These are phyloP conservation scores for Edaphochlamys debaryana DNA, from an alignment of 139 green algal genomes.

Conservation along the genomic window DNA sequence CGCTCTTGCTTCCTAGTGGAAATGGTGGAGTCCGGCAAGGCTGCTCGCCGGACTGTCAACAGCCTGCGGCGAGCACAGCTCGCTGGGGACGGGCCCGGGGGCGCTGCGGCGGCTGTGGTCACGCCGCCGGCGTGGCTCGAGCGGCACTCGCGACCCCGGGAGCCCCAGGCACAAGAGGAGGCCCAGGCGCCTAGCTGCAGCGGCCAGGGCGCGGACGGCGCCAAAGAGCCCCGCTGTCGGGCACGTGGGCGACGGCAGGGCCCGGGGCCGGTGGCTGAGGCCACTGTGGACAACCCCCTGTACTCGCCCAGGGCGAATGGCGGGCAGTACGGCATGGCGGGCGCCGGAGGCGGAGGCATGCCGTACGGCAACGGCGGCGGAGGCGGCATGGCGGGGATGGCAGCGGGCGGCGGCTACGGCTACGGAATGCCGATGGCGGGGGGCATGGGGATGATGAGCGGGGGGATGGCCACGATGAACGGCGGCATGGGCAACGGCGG, in stretches of 20 bases:
- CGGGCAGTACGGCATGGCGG: constrained; percentile 3
- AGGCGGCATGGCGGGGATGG: neutral
- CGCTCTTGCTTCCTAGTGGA: neutral
- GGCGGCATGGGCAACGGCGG: neutral
- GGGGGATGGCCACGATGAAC: neutral
- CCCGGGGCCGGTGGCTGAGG: neutral
- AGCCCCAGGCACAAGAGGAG: too few relatives aligned
- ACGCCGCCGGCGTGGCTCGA: too few relatives aligned
- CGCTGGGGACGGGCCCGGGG: too few relatives aligned
- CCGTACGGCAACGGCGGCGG: neutral
- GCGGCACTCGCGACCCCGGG: too few relatives aligned
- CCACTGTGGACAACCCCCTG: constrained; percentile 11
- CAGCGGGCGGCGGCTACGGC: too few relatives aligned
- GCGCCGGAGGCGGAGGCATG: too few relatives aligned
- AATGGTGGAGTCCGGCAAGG: neutral
- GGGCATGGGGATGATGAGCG: too few relatives aligned
- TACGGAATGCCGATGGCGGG: neutral
- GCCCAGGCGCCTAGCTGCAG: too few relatives aligned
- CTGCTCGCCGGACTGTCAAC: too few relatives aligned
- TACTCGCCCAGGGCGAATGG: neutral
- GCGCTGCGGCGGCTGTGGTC: too few relatives aligned
- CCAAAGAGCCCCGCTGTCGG: neutral
- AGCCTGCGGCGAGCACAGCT: too few relatives aligned
- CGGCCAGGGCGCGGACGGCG: too few relatives aligned
- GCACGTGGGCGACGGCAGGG: neutral